phyloP scores from a whole-genome alignment of 257 asterid species.

The Nemophila menziesii region DNA sequence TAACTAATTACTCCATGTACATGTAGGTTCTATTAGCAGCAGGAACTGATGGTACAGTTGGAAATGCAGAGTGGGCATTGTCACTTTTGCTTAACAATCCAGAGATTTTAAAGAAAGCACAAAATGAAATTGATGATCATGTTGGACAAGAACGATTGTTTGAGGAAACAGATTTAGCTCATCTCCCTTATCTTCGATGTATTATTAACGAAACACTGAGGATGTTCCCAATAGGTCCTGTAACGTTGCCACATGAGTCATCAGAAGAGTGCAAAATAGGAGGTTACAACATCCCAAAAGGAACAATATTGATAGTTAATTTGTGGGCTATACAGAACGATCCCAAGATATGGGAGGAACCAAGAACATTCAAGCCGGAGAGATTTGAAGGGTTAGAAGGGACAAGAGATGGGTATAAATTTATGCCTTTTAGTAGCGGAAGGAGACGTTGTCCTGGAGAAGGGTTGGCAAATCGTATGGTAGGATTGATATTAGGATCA shows the following conservation, averaged over 20 bases:
- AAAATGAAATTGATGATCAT: neutral
- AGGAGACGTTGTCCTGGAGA: constrained; percentile 12
- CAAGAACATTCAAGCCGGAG: neutral
- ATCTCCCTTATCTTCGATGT: neutral
- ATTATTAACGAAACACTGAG: neutral
- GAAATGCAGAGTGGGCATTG: constrained; percentile 4
- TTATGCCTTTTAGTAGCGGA: constrained; percentile 9
- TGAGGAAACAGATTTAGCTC: neutral
- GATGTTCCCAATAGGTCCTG: neutral
- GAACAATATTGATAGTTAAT: constrained; percentile 1
- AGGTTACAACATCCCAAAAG: constrained; percentile 1
- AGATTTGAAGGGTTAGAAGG: constrained; percentile 5
- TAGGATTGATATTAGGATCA: neutral
- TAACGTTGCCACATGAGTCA: neutral
- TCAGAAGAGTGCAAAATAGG: constrained; percentile 2
- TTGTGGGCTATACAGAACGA: constrained; percentile 4
- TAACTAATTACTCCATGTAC: no score
- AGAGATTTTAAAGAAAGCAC: neutral
- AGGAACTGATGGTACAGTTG: constrained; percentile 2
- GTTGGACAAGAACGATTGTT: neutral
- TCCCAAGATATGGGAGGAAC: neutral
- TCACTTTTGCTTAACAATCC: neutral
- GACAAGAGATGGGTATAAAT: neutral
- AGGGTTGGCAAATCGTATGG: neutral
- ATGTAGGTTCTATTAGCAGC: constrained; percentile 1